phyloP scores from a whole-genome alignment of 495 filamentous ascomycete species.

The Penicillium lividum region DNA sequence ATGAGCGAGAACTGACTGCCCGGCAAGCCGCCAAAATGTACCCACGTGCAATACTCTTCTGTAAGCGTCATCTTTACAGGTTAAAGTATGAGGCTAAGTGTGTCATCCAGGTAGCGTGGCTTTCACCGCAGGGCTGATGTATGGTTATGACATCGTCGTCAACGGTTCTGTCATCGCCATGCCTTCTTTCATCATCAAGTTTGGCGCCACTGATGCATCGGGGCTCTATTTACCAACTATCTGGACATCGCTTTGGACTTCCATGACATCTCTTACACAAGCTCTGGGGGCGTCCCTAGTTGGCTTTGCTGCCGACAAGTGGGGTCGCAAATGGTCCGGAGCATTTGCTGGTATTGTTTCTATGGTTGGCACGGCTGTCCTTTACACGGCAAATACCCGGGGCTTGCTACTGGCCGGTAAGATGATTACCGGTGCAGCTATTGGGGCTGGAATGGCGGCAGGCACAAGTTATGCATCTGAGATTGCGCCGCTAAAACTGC shows the following conservation, averaged over 20 bases:
- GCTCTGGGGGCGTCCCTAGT: background rate
- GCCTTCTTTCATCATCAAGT: background rate
- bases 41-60: background rate
- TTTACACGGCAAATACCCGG: background rate
- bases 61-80: background rate
- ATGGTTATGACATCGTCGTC: background rate
- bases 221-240: background rate
- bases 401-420: background rate
- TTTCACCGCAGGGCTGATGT: background rate
- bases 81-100: background rate
- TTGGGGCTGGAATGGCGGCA: background rate
- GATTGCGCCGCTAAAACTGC: background rate
- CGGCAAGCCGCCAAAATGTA: background rate
- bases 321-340: background rate
- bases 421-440: background rate
- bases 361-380: background rate
- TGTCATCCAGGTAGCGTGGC: background rate
- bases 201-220: background rate
- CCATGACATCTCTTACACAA: background rate
- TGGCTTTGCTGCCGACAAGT: background rate
- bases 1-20: background rate
- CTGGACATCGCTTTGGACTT: constrained; percentile 1
- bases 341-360: background rate
- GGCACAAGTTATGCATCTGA: background rate
- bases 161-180: background rate